These are phyloP conservation scores for Leccinum ochraceum DNA, from an alignment of 768 basidiomycete species.

Conservation along the genomic window DNA sequence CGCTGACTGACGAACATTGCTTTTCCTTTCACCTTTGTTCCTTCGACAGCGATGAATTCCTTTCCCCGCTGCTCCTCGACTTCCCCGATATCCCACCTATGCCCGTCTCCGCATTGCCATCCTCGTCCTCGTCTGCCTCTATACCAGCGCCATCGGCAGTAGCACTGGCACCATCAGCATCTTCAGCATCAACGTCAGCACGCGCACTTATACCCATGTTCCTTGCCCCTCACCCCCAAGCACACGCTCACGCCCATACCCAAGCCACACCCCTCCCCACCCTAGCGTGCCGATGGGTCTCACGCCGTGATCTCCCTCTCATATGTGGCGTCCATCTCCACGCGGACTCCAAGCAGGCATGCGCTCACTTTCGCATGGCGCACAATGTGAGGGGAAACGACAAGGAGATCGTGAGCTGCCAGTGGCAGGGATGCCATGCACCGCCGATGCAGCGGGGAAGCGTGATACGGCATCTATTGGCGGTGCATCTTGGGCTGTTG, in stretches of 20 bases:
- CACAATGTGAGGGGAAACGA: slow-evolving; percentile 24
- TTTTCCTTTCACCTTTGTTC: background rate
- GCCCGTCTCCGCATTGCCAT: background rate
- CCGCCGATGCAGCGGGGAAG: slow-evolving; percentile 26
- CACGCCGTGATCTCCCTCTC: background rate
- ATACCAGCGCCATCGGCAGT: background rate
- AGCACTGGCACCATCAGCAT: too few relatives aligned
- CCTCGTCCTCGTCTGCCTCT: background rate
- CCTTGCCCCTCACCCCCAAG: background rate
- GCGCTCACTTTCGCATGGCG: slow-evolving; percentile 15
- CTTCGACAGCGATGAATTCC: slow-evolving; percentile 19
- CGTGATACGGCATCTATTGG: slow-evolving; percentile 17
- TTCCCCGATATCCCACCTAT: background rate
- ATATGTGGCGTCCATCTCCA: slow-evolving; percentile 13
- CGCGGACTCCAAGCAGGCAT: slow-evolving; percentile 9
- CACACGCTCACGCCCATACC: background rate
- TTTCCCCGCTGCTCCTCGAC: slow-evolving; percentile 10
- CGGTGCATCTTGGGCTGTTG: slow-evolving; percentile 20
- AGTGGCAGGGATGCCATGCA: slow-evolving; percentile 15
- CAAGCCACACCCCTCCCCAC: background rate
- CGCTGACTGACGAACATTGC: background rate
- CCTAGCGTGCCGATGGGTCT: slow-evolving; percentile 17
- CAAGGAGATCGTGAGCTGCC: slow-evolving; percentile 10
- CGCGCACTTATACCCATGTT: background rate
- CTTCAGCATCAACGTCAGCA: background rate